Conservation (phyloP, 129 eudicot genomes). For the Calendula officinalis region DNA sequence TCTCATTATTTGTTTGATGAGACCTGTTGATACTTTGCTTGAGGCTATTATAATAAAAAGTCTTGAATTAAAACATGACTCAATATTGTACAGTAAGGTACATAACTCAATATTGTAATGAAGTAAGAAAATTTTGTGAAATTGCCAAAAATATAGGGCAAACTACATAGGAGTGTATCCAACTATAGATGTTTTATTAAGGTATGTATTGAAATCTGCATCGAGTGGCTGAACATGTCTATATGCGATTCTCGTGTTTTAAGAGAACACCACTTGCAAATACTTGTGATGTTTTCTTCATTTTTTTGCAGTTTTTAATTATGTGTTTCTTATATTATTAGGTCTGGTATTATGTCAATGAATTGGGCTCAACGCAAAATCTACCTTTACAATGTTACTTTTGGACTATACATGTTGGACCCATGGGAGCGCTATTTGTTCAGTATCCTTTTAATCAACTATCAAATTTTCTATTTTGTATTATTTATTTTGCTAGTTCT, state of each 20-base stretch:
- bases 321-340: constrained; percentile 13
- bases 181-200: no score
- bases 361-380: constrained; percentile 88
- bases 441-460: constrained; percentile 65
- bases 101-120: no score
- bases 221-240: background rate
- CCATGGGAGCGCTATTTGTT: constrained; percentile 96
- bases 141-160: no score
- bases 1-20: no score
- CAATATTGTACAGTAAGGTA: no score
- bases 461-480: background rate
- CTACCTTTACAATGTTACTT: constrained; percentile 80
- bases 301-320: background rate
- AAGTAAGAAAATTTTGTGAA: no score
- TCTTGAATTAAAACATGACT: background rate
- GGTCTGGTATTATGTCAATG: constrained; percentile 40
- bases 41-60: background rate
- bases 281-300: no score
- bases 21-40: background rate
- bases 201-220: background rate
- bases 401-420: constrained; percentile 93
- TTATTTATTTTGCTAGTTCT: no score
- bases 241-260: background rate
- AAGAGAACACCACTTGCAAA: background rate
- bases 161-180: background rate